Evolutionary conservation across 2,329 filamentous ascomycete species (phyloP), one percentile per base, ranked within the genome.

Genomic region (Fusarium cyanostomum): DNA sequence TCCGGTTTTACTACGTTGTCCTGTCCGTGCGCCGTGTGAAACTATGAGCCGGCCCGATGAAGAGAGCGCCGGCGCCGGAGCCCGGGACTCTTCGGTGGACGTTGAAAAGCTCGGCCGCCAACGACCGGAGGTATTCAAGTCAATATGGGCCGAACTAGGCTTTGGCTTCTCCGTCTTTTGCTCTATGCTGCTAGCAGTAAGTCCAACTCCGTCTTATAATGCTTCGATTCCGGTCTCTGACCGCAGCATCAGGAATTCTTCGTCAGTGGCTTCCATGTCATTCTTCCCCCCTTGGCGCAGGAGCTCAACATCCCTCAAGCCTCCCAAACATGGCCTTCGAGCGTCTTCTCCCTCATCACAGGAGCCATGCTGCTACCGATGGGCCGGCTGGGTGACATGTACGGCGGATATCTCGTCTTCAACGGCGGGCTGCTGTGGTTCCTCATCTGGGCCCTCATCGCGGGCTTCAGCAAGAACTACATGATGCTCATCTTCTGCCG

Each of bases 401-500:
- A 87, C 68, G 88, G 88, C 49, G 86, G 85, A 3, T 87, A 84
- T 56, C 69, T 79, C 15, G 79, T 90, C 64, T 91, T 89, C 67
- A 79, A 88, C 4, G 75, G 72, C 26, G 88, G 89, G 4, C 78
- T 87, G 26, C 62, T 78, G 35, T 91, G 91, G 91, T 84, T 92
- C 46, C 74, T 86, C 8, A 62, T 89, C 33, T 94, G 90, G 86
- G 88, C 86, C 9, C 75, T 94, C 50, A 78, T 92, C 51, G 85
- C 84, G 13, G 91, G 91, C 10, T 92, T 94, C 76, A 88, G 87
- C 56, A 78, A 80, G 51, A 89, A 85, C 74, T 83, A 88, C 58
- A 74, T 86, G 46, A 91, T 92, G 87, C 80, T 94, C 60, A 89
- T 92, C 65, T 80, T 90, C 52, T 91, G 88, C 71, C 88, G 91